Evolutionary conservation across 108 stramenopile genomes (phyloP), one percentile per base, ranked within the genome.

Genomic region (Discostella stelligeroides): DNA sequence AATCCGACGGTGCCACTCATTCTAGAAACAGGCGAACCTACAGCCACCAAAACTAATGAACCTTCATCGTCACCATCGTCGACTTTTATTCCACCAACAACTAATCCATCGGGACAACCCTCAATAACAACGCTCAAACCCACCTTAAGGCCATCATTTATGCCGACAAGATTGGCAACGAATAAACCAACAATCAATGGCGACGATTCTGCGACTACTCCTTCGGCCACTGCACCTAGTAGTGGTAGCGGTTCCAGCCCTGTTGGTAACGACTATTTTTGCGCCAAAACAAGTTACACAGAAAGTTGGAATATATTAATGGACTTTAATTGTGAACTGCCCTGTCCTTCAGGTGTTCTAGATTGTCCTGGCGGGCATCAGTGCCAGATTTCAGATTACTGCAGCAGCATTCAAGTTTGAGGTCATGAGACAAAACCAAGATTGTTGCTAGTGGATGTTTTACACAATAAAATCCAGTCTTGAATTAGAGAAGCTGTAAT

Each of bases 231-330:
- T 17, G 66, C 47, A 23, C 41, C 37, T 17, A 15, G 5, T 17
- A 15, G 5, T 39, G 20, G 7, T 50, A 18, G 60, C 34, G 14
- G 66, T 29, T 4, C 34, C 6, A 6, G 34, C 5, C 34, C 34
- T 34, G 34, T 34, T 6, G 3, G 40, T 67, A 39, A 20, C 15
- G 37, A 60, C 1, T 80, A 62, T 29, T 72, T 62, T 50, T 80
- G 79, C 27, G 79, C 79, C 13, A 43, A 47, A 17, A 55, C 57
- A 11, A 38, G 39, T 39, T 73, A 64, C 46, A 80, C 79, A 15
- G 60, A 37, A 41, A 80, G 68, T 51, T 80, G 79, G 79, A 80
- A 80, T 62, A 59, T 67, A 51, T 34, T 73, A 53, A 49, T 80
- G 12, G 67, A 80, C n/a, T 73, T 80, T 28, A 67, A 80, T 50